Conservation (phyloP, 768 basidiomycete genomes). For the Lentinus brumalis region DNA sequence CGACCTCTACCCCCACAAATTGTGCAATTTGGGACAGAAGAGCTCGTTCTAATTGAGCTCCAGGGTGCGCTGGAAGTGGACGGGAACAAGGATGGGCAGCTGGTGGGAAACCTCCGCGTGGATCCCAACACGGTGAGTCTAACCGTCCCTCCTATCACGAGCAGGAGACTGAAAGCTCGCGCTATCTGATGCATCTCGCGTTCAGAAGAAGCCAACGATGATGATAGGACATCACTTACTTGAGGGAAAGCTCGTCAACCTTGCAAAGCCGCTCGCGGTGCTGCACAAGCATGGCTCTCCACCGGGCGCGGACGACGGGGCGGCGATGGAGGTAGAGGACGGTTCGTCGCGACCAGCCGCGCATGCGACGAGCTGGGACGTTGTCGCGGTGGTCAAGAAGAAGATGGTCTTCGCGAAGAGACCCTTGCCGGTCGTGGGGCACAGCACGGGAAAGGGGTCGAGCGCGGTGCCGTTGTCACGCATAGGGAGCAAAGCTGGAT, state of each 20-base stretch:
- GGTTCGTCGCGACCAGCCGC: conserved; percentile 4
- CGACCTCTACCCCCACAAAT: conserved; percentile 63
- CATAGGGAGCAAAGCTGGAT: conserved; percentile 3
- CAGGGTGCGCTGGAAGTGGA: conserved; percentile 84
- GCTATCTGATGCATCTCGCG: not conserved
- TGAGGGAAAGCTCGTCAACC: conserved; percentile 77
- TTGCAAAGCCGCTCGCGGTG: conserved; percentile 83
- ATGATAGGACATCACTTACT: conserved; percentile 87
- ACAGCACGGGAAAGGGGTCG: conserved; percentile 3
- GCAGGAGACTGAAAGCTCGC: too few species aligned
- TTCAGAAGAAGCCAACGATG: conserved; percentile 75
- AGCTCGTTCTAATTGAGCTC: conserved; percentile 82
- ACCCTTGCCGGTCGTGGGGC: conserved; percentile 65
- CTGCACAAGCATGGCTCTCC: conserved; percentile 45
- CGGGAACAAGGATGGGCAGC: conserved; percentile 62
- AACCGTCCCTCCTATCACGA: not conserved
- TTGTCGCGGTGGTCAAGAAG: conserved; percentile 72
- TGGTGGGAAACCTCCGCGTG: conserved; percentile 78
- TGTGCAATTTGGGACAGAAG: conserved; percentile 74
- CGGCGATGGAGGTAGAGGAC: not conserved
- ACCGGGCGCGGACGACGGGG: conserved; percentile 13
- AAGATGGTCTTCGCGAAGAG: conserved; percentile 85
- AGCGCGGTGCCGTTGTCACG: conserved; percentile 4
- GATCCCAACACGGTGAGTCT: conserved; percentile 58
- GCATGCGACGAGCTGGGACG: conserved; percentile 48